Evolutionary conservation across 2,329 filamentous ascomycete genomes (phyloP), one percentile per base, ranked within the genome.

Genomic region (Sporothrix mexicana): DNA sequence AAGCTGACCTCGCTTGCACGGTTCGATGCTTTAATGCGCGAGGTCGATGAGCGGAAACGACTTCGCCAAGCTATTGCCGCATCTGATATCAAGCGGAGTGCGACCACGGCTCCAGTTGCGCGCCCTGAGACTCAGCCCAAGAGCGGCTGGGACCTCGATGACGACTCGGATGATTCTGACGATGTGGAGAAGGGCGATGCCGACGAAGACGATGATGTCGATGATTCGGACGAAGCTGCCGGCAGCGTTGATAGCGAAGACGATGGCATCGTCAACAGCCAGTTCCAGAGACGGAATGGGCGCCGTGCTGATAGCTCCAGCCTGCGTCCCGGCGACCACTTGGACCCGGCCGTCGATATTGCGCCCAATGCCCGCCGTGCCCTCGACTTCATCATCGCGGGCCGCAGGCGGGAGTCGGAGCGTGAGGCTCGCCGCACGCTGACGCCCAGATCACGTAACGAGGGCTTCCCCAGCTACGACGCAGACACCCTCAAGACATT

Each of bases 21-120:
- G 25, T 92, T 91, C 71, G 90, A 91, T 70, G 89, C 89, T 2
- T 79, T 92, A 59, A 91, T 92, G 90, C 83, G 85, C 25, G 87
- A 91, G 76, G 83, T 83, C 23, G 90, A 91, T 53, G 84, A 85
- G 72, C 86, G 84, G 69, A 69, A 67, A 8, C 73, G 75, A 0
- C 81, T 83, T 72, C 82, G 81, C 76, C 81, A 82, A 67, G 81
- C 81, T 41, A 81, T 83, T 57, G 80, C 81, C 9, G 77, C 79
- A 0, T 61, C 74, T 1, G 73, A 74, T 5, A 69, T 25, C 78
- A 78, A 69, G 73, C 74, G 30, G 74, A 75, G 70, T 13, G 30
- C 10, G 71, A 77, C 25, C 77, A 80, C 70, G 25, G 69, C 30
- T 71, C 45, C 73, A 10, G 17, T 57, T 3, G 25, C 12, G 3